These are phyloP conservation scores for Wallacemonas rigidus DNA, from an alignment of 208 protist species.

Conservation along the genomic window DNA sequence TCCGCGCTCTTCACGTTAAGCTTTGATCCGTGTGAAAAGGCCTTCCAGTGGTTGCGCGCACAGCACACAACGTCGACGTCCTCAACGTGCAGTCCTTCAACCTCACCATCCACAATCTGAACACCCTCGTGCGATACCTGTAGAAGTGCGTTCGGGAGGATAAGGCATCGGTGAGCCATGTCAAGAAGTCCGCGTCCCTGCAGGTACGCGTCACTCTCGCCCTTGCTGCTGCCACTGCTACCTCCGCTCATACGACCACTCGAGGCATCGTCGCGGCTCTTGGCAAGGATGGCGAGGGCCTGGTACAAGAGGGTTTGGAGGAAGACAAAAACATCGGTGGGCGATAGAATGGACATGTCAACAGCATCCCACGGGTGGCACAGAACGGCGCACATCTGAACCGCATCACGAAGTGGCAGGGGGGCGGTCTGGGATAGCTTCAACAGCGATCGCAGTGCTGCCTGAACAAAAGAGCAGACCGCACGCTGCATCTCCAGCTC, in stretches of 20 bases:
- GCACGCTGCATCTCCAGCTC: constrained; percentile 79
- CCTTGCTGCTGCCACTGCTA: neutral
- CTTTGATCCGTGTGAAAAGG: constrained; percentile 26
- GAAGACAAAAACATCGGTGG: constrained; percentile 75
- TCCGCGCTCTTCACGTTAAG: constrained; percentile 34
- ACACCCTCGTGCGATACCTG: constrained; percentile 68
- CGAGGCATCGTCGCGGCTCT: neutral
- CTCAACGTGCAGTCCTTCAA: constrained; percentile 81
- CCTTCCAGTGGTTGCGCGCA: constrained; percentile 81
- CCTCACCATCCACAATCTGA: constrained; percentile 78
- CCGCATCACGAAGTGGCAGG: constrained; percentile 6
- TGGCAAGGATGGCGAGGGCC: neutral
- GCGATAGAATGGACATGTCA: constrained; percentile 83
- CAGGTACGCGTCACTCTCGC: constrained; percentile 27
- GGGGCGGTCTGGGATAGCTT: constrained; percentile 5
- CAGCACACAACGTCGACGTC: constrained; percentile 65
- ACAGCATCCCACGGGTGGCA: constrained; percentile 87
- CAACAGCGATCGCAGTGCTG: constrained; percentile 52
- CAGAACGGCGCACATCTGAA: constrained; percentile 76
- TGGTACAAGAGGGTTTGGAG: constrained; percentile 47
- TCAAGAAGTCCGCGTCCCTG: constrained; percentile 67
- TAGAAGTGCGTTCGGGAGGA: constrained; percentile 80
- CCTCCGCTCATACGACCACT: too few relatives aligned
- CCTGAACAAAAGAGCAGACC: constrained; percentile 78
- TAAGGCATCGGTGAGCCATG: constrained; percentile 61